Evolutionary conservation across 2,329 filamentous ascomycete species (phyloP).

Genomic region (Zasmidium angulare): DNA sequence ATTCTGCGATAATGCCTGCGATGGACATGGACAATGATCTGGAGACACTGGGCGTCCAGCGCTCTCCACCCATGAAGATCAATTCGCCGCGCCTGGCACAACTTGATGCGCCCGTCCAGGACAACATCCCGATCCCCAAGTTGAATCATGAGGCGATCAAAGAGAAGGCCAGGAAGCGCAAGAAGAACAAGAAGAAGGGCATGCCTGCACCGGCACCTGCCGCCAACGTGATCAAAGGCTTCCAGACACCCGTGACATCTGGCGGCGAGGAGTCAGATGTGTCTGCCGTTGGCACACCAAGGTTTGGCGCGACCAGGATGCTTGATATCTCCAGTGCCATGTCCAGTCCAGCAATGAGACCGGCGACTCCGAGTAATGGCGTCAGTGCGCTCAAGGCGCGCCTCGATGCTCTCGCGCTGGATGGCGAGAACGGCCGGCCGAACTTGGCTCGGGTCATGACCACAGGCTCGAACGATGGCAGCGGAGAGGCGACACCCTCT

Average conservation of each 20-base stretch:
- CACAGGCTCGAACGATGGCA: conserved; percentile 41
- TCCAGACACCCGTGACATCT: conserved; percentile 52
- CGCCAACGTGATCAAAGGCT: conserved; percentile 46
- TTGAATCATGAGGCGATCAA: conserved; percentile 37
- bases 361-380: conserved; percentile 59
- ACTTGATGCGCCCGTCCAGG: conserved; percentile 21
- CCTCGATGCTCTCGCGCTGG: conserved; percentile 73
- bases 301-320: conserved; percentile 37
- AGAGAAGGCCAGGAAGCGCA: conserved; percentile 39
- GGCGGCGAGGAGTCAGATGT: conserved; percentile 58
- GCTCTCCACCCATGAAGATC: conserved; percentile 34
- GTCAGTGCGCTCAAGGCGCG: conserved; percentile 81
- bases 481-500: conserved; percentile 54
- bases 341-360: conserved; percentile 45
- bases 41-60: conserved; percentile 28
- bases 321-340: conserved; percentile 53
- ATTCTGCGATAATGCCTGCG: conserved; percentile 29
- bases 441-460: conserved; percentile 43
- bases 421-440: conserved; percentile 55
- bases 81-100: conserved; percentile 29
- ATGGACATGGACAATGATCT: conserved; percentile 35
- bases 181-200: conserved; percentile 40
- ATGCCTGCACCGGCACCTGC: conserved; percentile 40
- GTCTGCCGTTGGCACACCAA: conserved; percentile 34
- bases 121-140: conserved; percentile 28